A percentile compares a stretch with the other conserved stretches of the same genome.
These are phyloP conservation scores for Solanum piurae DNA, from an alignment of 257 asterid genomes.

Conservation along the genomic window DNA sequence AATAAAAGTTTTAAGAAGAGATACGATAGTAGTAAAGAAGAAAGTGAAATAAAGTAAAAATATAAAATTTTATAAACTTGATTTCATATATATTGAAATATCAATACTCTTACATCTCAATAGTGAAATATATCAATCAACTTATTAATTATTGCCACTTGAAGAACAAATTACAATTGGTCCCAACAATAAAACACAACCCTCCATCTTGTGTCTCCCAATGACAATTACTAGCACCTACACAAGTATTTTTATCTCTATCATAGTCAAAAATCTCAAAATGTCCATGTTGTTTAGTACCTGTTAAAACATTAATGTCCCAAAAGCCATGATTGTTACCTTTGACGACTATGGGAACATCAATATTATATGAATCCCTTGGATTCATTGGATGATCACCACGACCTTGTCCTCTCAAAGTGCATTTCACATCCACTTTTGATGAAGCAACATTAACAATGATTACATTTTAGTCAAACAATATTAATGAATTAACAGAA, in stretches of 20 bases:
- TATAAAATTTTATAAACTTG: no score
- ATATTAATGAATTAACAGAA: background rate
- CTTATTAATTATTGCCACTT: background rate
- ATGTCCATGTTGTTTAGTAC: background rate
- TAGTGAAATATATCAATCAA: no score
- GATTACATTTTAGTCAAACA: background rate
- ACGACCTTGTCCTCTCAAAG: background rate
- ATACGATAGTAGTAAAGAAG: no score
- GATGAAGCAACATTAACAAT: background rate
- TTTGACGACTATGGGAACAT: background rate
- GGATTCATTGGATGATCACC: background rate
- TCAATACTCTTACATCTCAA: no score
- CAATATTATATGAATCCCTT: background rate
- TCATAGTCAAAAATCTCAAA: background rate
- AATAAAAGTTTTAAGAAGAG: no score
- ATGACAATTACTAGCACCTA: background rate
- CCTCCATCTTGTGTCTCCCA: background rate
- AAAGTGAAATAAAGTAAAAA: no score
- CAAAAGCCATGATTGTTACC: background rate
- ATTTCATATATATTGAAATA: no score
- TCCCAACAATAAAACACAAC: background rate
- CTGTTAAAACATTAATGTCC: background rate
- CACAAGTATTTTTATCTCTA: background rate
- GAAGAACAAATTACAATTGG: background rate
- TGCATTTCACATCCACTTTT: background rate